Conservation (phyloP, 2,329 filamentous ascomycete species). For the Aurifilum marmelostoma region DNA sequence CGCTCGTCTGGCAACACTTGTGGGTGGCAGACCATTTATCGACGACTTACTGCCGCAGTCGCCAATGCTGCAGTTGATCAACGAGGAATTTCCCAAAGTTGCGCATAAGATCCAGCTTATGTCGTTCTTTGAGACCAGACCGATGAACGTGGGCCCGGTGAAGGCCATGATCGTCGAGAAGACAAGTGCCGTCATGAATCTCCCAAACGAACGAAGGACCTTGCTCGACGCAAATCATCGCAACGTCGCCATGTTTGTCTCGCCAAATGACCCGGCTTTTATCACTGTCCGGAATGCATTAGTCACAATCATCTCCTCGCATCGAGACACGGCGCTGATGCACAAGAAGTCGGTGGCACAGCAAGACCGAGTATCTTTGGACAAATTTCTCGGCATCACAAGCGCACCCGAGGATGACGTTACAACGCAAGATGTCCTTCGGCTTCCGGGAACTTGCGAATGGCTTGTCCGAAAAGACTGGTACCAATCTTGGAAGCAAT, state of each 20-base stretch:
- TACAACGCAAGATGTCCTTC: slow-evolving; percentile 13
- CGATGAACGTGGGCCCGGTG: slow-evolving; percentile 33
- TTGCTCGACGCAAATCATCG: slow-evolving; percentile 40
- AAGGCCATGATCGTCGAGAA: slow-evolving; percentile 39
- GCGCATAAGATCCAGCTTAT: slow-evolving; percentile 34
- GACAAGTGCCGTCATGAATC: slow-evolving; percentile 36
- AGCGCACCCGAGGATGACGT: slow-evolving; percentile 32
- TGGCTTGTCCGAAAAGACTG: slow-evolving; percentile 25
- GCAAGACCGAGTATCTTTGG: slow-evolving; percentile 15
- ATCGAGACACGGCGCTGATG: background rate
- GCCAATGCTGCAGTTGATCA: slow-evolving; percentile 36
- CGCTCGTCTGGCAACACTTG: slow-evolving; percentile 32
- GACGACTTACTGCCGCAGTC: slow-evolving; percentile 38
- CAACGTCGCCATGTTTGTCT: slow-evolving; percentile 35
- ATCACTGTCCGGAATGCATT: slow-evolving; percentile 35
- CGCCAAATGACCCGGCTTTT: slow-evolving; percentile 34
- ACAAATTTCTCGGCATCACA: slow-evolving; percentile 21
- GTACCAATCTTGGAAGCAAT: slow-evolving; percentile 26
- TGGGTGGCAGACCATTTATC: slow-evolving; percentile 37
- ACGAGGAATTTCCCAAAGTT: slow-evolving; percentile 40
- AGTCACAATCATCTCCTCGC: slow-evolving; percentile 27
- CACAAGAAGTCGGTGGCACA: background rate
- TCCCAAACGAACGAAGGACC: slow-evolving; percentile 35
- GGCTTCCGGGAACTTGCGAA: slow-evolving; percentile 24
- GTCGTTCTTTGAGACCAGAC: slow-evolving; percentile 40